phyloP scores from a whole-genome alignment of 176 grass and related monocot species.

The Avena sativa region DNA sequence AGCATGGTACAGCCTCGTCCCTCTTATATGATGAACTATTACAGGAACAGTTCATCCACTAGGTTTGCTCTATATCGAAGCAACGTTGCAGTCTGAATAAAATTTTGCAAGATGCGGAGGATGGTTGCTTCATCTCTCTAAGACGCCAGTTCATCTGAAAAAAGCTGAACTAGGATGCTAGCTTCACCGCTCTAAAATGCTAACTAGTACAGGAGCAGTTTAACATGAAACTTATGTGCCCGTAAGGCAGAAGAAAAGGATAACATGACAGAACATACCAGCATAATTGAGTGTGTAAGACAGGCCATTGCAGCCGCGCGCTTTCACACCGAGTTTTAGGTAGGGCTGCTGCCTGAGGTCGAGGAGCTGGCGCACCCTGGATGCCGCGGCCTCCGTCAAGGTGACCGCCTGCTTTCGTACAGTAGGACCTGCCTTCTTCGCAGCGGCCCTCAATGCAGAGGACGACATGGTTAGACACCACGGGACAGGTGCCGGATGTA shows the following conservation, averaged over 20 bases:
- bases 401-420: conserved; percentile 62
- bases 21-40: not conserved
- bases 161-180: not conserved
- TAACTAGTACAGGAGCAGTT: not conserved
- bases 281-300: conserved; percentile 90
- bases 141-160: too few relatives aligned
- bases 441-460: conserved; percentile 60
- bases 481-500: not conserved
- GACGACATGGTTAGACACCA: conserved; percentile 41
- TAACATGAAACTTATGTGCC: not conserved
- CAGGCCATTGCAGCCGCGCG: conserved; percentile 81
- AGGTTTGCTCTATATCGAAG: not conserved
- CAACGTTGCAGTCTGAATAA: too few relatives aligned
- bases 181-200: not conserved
- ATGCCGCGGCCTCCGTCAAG: conserved; percentile 65
- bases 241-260: too few relatives aligned
- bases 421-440: conserved; percentile 43
- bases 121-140: not conserved
- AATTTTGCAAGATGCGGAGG: not conserved
- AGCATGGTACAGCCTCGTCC: not conserved
- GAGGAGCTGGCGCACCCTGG: conserved; percentile 71
- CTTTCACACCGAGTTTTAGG: conserved; percentile 72
- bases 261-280: conserved; percentile 35
- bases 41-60: not conserved
- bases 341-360: conserved; percentile 65